A percentile compares a stretch with the other conserved stretches of the same genome.
phyloP scores from a whole-genome alignment of 768 basidiomycete genomes.

The Suillus decipiens region DNA sequence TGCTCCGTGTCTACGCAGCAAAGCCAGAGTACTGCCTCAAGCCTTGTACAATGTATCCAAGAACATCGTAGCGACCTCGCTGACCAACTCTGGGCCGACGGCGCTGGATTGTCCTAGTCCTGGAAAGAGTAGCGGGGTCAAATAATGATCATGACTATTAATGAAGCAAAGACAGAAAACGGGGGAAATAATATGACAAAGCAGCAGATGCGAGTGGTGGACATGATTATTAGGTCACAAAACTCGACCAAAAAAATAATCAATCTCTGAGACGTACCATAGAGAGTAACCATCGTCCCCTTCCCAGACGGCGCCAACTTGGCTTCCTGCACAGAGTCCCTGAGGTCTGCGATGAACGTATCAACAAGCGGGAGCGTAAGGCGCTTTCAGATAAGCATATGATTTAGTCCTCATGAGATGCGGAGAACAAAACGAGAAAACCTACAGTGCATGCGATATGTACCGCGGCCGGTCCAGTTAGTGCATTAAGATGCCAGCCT shows the following conservation, averaged over 20 bases:
- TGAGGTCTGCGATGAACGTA: conserved; percentile 82
- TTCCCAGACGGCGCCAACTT: conserved; percentile 61
- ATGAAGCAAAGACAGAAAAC: conserved; percentile 2
- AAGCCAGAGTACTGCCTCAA: conserved; percentile 30
- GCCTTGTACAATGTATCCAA: conserved; percentile 84
- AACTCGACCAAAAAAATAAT: conserved; percentile 8
- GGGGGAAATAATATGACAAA: not conserved
- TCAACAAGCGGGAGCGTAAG: conserved; percentile 79
- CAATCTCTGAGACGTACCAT: conserved; percentile 54
- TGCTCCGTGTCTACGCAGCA: not conserved
- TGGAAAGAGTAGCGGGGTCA: conserved; percentile 26
- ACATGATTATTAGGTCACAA: not conserved
- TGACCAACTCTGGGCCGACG: conserved; percentile 79
- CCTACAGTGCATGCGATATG: conserved; percentile 95
- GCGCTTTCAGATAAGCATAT: conserved; percentile 44
- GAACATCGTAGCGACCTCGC: conserved; percentile 75
- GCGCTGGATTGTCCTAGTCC: conserved; percentile 83
- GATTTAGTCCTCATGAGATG: not conserved
- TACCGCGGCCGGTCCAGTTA: conserved; percentile 76
- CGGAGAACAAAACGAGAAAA: not conserved
- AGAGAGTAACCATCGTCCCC: conserved; percentile 90
- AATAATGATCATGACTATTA: not conserved
- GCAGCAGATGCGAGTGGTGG: conserved; percentile 5
- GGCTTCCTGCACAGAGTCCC: conserved; percentile 72
- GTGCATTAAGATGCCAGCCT: conserved; percentile 92